A percentile compares a stretch with the other conserved stretches of the same genome.
These are phyloP conservation scores for Pseudocercospora cruenta DNA, from an alignment of 2,329 filamentous ascomycete genomes.

Conservation along the genomic window DNA sequence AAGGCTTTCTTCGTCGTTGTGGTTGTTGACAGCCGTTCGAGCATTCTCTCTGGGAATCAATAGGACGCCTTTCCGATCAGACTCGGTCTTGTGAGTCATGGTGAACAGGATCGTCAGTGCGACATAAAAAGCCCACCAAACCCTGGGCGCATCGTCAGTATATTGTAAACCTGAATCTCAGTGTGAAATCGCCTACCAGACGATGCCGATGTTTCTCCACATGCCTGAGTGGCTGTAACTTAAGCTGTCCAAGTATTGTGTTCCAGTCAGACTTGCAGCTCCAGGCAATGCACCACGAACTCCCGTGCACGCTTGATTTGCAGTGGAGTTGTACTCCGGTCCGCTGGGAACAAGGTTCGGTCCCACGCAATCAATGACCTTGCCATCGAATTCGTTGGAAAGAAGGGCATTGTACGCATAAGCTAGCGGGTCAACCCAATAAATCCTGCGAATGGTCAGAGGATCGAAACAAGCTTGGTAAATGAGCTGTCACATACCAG, in stretches of 20 bases:
- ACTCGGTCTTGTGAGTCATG: constrained; percentile 54
- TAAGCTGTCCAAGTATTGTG: constrained; percentile 60
- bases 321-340: constrained; percentile 43
- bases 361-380: constrained; percentile 50
- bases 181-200: constrained; percentile 46
- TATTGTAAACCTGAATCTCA: constrained; percentile 11
- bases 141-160: constrained; percentile 39
- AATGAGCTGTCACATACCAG: constrained; percentile 7
- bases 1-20: constrained; percentile 22
- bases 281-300: constrained; percentile 63
- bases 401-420: constrained; percentile 60
- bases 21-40: constrained; percentile 38
- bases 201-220: constrained; percentile 66
- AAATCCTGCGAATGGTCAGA: constrained; percentile 32
- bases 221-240: constrained; percentile 47
- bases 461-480: background rate
- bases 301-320: constrained; percentile 42
- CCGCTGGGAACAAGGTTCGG: constrained; percentile 42
- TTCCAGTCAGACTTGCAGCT: constrained; percentile 59
- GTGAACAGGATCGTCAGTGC: constrained; percentile 62
- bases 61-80: constrained; percentile 38
- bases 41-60: constrained; percentile 64
- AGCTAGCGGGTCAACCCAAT: constrained; percentile 60
- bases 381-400: constrained; percentile 7
- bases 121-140: constrained; percentile 63